A percentile compares a stretch with the other conserved stretches of the same genome.
phyloP scores from a whole-genome alignment of 345 rosid genomes.

The Eucalyptus regnans region DNA sequence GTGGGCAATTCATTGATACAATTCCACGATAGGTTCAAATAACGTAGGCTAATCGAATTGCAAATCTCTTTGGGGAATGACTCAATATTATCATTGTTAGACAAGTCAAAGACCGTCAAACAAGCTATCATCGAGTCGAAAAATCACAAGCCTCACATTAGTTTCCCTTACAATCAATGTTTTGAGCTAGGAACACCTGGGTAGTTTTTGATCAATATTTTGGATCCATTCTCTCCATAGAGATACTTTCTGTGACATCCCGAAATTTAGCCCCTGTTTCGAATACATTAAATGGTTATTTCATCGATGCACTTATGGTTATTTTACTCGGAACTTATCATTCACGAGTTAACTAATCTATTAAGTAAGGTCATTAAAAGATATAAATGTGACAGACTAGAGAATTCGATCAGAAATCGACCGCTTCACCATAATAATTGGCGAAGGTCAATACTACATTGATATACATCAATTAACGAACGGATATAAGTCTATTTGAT shows the following conservation, averaged over 20 bases:
- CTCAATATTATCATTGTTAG: rapidly evolving
- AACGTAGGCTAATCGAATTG: not conserved
- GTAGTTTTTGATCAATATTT: not conserved
- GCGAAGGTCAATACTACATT: no score
- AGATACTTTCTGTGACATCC: not conserved
- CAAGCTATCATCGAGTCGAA: not conserved
- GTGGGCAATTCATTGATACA: rapidly evolving
- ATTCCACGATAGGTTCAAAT: not conserved
- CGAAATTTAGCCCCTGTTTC: no score
- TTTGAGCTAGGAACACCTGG: not conserved
- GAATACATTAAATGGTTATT: no score
- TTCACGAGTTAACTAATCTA: no score
- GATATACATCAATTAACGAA: no score
- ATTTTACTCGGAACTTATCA: no score
- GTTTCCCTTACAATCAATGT: not conserved
- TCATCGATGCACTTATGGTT: no score
- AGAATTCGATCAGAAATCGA: no score
- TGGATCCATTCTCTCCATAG: not conserved
- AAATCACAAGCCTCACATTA: not conserved
- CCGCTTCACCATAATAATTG: no score
- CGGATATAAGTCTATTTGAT: no score
- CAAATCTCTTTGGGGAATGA: not conserved
- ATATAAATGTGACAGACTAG: no score
- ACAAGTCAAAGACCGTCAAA: not conserved
- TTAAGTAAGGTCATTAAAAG: no score